A percentile compares a stretch with the other conserved stretches of the same genome.
Conservation (phyloP, 371 early-diverging fungal genomes). For the Umbelopsis sp. region DNA sequence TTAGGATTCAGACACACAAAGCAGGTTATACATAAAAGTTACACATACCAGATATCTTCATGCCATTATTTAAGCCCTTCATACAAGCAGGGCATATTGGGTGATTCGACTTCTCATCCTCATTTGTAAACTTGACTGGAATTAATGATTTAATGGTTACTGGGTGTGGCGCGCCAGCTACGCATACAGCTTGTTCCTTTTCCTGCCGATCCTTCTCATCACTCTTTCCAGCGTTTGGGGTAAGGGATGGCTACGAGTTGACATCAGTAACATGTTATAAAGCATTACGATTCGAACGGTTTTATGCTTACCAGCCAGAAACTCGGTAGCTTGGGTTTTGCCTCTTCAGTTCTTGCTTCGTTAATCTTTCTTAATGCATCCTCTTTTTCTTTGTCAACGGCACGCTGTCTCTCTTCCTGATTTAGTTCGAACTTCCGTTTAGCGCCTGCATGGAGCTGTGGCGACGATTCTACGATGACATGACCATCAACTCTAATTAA, state of each 20-base stretch:
- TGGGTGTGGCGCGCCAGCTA: slow-evolving; percentile 72
- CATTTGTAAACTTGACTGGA: slow-evolving; percentile 68
- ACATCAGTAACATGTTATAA: background rate
- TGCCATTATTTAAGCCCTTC: slow-evolving; percentile 77
- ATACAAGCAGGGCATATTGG: slow-evolving; percentile 84
- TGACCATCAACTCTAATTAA: background rate
- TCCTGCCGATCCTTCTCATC: slow-evolving; percentile 57
- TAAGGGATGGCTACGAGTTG: slow-evolving; percentile 67
- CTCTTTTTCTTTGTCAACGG: slow-evolving; percentile 39
- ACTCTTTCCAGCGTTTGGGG: slow-evolving; percentile 69
- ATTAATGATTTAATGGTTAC: slow-evolving; percentile 81
- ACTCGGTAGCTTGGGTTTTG: slow-evolving; percentile 68
- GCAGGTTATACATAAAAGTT: background rate
- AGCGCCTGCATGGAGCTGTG: slow-evolving; percentile 15
- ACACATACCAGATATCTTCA: slow-evolving; percentile 67
- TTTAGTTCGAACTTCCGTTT: slow-evolving; percentile 54
- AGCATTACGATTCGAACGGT: background rate
- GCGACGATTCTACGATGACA: slow-evolving; percentile 10
- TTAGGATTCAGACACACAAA: no score
- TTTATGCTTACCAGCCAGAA: slow-evolving; percentile 76
- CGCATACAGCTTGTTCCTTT: slow-evolving; percentile 65
- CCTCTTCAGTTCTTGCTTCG: slow-evolving; percentile 53
- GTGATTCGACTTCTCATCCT: slow-evolving; percentile 38
- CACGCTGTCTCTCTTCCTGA: slow-evolving; percentile 36
- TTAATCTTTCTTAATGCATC: slow-evolving; percentile 54